Percentiles rank a stretch among this genome's conserved stretches.
These are phyloP conservation scores for Starmerella etchellsii DNA, from an alignment of 805 yeast species.

Conservation along the genomic window DNA sequence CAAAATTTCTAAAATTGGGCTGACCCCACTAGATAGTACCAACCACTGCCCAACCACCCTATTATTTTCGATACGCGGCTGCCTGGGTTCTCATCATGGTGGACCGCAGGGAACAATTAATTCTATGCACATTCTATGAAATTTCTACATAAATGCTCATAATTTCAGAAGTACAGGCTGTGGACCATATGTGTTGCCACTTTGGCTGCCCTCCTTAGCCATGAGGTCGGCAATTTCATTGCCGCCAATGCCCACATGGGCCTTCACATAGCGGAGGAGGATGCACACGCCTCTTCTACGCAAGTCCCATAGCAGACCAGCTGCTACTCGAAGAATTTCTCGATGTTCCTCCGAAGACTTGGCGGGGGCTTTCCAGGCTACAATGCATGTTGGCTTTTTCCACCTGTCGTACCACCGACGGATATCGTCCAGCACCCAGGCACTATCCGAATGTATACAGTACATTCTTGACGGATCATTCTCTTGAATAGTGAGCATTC, in stretches of 20 bases:
- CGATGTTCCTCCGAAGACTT: neutral
- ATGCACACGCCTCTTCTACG: slow-evolving; percentile 7
- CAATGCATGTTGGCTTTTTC: slow-evolving; percentile 1
- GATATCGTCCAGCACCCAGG: slow-evolving; percentile 5
- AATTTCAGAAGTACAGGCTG: neutral
- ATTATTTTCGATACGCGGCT: too few species aligned
- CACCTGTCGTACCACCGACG: slow-evolving; percentile 7
- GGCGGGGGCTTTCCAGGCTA: slow-evolving; percentile 9
- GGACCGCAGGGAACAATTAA: too few species aligned
- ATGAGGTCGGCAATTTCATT: slow-evolving; percentile 8
- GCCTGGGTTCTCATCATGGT: too few species aligned
- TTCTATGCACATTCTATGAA: too few species aligned
- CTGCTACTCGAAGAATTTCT: slow-evolving; percentile 10
- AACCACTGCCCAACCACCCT: too few species aligned
- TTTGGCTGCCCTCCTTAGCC: slow-evolving; percentile 4
- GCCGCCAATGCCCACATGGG: slow-evolving; percentile 8
- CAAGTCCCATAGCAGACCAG: slow-evolving; percentile 13
- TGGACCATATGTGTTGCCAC: neutral
- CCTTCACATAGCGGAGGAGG: slow-evolving; percentile 3
- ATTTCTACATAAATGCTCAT: too few species aligned
- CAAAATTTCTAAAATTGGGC: too few species aligned
- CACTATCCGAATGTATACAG: neutral
- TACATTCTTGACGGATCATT: neutral
- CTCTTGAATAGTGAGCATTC: too few species aligned
- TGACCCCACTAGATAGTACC: too few species aligned